A percentile compares a stretch with the other conserved stretches of the same genome.
Conservation (phyloP, 2,329 filamentous ascomycete genomes). For the Coniochaeta ligniaria region DNA sequence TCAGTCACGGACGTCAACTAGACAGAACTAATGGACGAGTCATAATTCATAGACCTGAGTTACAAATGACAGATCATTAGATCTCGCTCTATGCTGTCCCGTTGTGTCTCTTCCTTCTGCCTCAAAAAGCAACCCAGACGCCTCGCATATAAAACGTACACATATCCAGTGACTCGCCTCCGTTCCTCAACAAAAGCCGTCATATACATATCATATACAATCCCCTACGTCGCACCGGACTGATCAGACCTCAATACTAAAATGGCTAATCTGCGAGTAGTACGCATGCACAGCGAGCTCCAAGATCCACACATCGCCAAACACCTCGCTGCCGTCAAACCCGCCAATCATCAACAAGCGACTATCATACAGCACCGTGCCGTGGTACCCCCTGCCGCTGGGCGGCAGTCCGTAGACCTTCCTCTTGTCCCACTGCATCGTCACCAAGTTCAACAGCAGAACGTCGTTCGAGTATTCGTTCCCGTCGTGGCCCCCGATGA, state of each 20-base stretch:
- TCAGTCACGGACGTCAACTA: neutral
- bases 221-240: neutral
- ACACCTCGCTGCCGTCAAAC: conserved; percentile 61
- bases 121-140: neutral
- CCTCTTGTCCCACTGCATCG: conserved; percentile 66
- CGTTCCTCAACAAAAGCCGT: neutral
- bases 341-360: conserved; percentile 58
- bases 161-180: neutral
- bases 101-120: neutral
- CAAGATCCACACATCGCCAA: conserved; percentile 59
- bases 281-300: conserved; percentile 65
- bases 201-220: neutral
- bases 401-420: conserved; percentile 58
- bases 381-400: conserved; percentile 59
- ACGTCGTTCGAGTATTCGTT: conserved; percentile 64
- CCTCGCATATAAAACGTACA: neutral
- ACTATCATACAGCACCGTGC: conserved; percentile 58
- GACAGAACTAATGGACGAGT: neutral
- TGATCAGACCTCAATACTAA: conserved; percentile 55
- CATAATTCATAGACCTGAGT: neutral
- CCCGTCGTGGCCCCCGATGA: conserved; percentile 64
- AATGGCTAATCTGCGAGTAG: conserved; percentile 68
- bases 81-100: neutral
- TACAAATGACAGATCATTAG: neutral
- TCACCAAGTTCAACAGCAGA: conserved; percentile 61